A percentile compares a stretch with the other conserved stretches of the same genome.
Evolutionary conservation across 768 basidiomycete genomes (phyloP).

Genomic region (Tylopilus sp.): DNA sequence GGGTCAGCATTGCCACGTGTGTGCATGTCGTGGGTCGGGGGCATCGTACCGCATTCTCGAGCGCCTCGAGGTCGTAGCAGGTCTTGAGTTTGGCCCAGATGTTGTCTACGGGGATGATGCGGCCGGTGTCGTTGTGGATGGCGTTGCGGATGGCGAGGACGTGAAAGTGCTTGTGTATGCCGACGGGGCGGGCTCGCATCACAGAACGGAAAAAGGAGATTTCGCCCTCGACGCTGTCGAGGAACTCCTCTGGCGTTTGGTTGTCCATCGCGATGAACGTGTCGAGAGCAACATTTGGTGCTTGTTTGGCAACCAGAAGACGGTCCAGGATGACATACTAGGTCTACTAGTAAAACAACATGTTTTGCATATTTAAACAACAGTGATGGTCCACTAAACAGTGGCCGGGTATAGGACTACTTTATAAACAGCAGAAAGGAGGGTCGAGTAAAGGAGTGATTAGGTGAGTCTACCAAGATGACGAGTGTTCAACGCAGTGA

Average conservation of each 20-base stretch:
- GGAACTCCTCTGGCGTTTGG: slow-evolving; percentile 40
- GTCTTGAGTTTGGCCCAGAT: slow-evolving; percentile 73
- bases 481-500: slow-evolving; percentile 8
- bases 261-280: slow-evolving; percentile 23
- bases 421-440: slow-evolving; percentile 29
- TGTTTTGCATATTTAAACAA: slow-evolving; percentile 23
- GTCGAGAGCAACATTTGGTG: neutral
- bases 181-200: slow-evolving; percentile 78
- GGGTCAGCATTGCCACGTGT: neutral
- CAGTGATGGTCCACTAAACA: slow-evolving; percentile 9
- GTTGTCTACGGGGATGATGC: slow-evolving; percentile 52
- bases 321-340: slow-evolving; percentile 1
- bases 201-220: slow-evolving; percentile 82
- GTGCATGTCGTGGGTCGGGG: neutral
- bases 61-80: slow-evolving; percentile 71
- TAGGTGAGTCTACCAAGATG: slow-evolving; percentile 15
- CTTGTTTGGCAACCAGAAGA: slow-evolving; percentile 24
- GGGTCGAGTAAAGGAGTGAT: slow-evolving; percentile 21
- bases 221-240: slow-evolving; percentile 77
- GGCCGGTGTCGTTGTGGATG: slow-evolving; percentile 70
- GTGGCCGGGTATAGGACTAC: slow-evolving; percentile 26
- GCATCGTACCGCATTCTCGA: slow-evolving; percentile 56
- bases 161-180: slow-evolving; percentile 81
- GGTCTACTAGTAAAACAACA: slow-evolving; percentile 20
- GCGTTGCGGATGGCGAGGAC: slow-evolving; percentile 68